These are phyloP conservation scores for Saturnispora quitensis DNA, from an alignment of 805 yeast genomes.

Conservation along the genomic window DNA sequence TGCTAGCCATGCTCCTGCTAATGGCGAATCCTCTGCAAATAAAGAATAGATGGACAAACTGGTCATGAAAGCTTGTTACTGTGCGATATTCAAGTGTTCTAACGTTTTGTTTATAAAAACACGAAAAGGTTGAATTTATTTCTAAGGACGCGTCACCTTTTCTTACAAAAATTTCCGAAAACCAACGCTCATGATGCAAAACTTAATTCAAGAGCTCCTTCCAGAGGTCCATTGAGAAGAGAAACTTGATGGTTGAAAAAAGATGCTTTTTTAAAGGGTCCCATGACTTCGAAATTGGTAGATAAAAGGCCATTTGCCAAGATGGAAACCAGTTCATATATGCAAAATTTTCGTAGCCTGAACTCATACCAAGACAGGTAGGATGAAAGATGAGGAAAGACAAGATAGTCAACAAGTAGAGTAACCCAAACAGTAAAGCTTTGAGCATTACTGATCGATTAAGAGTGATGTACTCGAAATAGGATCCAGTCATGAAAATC, in stretches of 20 bases:
- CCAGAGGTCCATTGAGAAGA: not conserved
- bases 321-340: slow-evolving; percentile 40
- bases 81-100: not conserved
- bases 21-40: slow-evolving; percentile 66
- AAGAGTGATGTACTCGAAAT: slow-evolving; percentile 37
- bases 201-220: not conserved
- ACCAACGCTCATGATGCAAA: not conserved
- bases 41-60: slow-evolving; percentile 38
- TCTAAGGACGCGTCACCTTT: not conserved
- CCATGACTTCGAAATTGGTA: slow-evolving; percentile 4
- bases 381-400: slow-evolving; percentile 55
- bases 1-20: slow-evolving; percentile 89
- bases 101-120: not conserved
- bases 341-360: slow-evolving; percentile 31
- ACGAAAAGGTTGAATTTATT: not conserved
- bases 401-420: slow-evolving; percentile 34
- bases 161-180: not conserved
- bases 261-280: not conserved
- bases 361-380: slow-evolving; percentile 59
- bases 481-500: slow-evolving; percentile 44
- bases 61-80: not conserved
- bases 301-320: slow-evolving; percentile 29
- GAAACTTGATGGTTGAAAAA: not conserved
- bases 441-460: not conserved
- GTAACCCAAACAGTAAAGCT: slow-evolving; percentile 29